phyloP scores from a whole-genome alignment of 106 monocot genomes.

The Dendrobium officinale region DNA sequence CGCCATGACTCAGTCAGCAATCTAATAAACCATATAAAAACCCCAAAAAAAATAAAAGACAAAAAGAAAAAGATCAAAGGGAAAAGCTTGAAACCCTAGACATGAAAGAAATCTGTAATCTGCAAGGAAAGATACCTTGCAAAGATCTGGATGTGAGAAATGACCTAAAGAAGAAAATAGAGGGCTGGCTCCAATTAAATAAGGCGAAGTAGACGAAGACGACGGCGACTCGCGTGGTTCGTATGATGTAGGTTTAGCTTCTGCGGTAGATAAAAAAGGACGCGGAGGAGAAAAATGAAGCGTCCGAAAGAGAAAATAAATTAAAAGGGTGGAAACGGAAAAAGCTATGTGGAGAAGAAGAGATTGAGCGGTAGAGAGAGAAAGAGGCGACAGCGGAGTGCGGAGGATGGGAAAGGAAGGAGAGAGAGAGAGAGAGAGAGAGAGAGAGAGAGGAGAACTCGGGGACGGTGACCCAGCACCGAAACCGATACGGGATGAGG shows the following conservation, averaged over 20 bases:
- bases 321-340: slow-evolving; percentile 4
- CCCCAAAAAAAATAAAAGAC: neutral
- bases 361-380: neutral
- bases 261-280: slow-evolving; percentile 8
- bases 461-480: slow-evolving; percentile 16
- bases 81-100: slow-evolving; percentile 4
- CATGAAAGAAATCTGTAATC: neutral
- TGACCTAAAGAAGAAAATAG: slow-evolving; percentile 16
- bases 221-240: slow-evolving; percentile 20
- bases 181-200: neutral
- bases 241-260: slow-evolving; percentile 25
- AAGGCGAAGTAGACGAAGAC: slow-evolving; percentile 33
- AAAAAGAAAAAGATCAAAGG: neutral
- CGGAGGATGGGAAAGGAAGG: neutral
- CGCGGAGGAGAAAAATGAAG: slow-evolving; percentile 8
- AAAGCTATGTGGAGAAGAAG: neutral
- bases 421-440: slow-evolving; percentile 2
- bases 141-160: neutral
- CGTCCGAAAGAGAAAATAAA: slow-evolving; percentile 13
- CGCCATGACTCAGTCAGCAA: slow-evolving; percentile 28
- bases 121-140: neutral
- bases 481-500: slow-evolving; percentile 4
- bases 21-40: neutral
- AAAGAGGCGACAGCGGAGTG: slow-evolving; percentile 2
- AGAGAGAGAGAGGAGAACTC: neutral